Evolutionary conservation across 2,329 filamentous ascomycete species (phyloP).

Genomic region (Ampelomyces quisqualis): DNA sequence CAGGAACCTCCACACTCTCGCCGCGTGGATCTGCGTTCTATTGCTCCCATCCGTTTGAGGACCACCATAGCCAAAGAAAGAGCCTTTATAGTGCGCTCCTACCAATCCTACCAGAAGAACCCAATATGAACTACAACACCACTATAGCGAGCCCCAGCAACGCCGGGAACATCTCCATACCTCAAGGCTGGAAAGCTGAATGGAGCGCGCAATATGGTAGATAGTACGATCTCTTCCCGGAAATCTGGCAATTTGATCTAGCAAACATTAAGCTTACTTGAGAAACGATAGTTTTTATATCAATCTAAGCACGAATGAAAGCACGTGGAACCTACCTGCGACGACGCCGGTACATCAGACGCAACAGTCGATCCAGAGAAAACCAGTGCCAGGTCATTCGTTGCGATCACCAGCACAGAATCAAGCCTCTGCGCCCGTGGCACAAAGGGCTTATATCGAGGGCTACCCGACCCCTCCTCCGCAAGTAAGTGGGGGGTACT

Average conservation of each 20-base stretch:
- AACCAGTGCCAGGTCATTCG: slow-evolving; percentile 1
- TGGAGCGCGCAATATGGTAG: slow-evolving; percentile 13
- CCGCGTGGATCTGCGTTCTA: too few species aligned
- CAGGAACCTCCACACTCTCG: too few species aligned
- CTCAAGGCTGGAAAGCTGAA: slow-evolving; percentile 6
- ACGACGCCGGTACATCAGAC: not conserved
- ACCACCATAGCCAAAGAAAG: too few species aligned
- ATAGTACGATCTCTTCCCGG: slow-evolving; percentile 3
- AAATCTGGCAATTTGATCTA: not conserved
- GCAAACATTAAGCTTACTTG: not conserved
- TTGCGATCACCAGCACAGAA: not conserved
- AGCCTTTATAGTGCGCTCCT: not conserved
- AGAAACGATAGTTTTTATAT: slow-evolving; percentile 9
- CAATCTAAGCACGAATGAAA: slow-evolving; percentile 1
- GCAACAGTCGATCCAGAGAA: not conserved
- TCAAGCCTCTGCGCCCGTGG: not conserved
- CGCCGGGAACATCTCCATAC: not conserved
- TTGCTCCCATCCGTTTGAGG: too few species aligned
- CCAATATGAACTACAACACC: not conserved
- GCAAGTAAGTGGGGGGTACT: slow-evolving; percentile 1
- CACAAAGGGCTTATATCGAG: not conserved
- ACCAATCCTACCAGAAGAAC: not conserved
- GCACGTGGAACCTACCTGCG: slow-evolving; percentile 1
- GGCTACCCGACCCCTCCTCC: slow-evolving; percentile 3
- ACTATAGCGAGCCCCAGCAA: not conserved